phyloP scores from a whole-genome alignment of 1,284 basidiomycete species.

The Puccinia triticina region DNA sequence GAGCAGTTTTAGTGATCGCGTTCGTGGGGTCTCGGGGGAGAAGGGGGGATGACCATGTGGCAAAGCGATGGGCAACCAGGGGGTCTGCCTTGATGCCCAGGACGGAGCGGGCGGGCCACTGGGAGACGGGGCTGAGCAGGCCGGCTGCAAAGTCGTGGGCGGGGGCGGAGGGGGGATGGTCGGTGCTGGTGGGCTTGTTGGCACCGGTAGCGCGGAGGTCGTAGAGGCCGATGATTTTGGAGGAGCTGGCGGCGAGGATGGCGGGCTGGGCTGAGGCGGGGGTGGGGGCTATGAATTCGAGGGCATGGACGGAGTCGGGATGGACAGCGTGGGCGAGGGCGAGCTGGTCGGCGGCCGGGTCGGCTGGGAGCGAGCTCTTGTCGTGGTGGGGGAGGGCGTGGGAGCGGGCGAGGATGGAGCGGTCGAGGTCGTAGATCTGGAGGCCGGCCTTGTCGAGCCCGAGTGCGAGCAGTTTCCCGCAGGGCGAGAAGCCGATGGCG shows the following conservation, averaged over 20 bases:
- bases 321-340: slow-evolving; percentile 25
- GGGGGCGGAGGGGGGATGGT: not conserved
- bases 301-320: slow-evolving; percentile 29
- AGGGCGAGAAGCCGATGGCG: slow-evolving; percentile 43
- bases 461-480: slow-evolving; percentile 37
- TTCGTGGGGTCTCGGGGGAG: not conserved
- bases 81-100: slow-evolving; percentile 45
- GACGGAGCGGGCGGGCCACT: slow-evolving; percentile 34
- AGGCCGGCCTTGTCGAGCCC: slow-evolving; percentile 38
- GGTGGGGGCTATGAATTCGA: slow-evolving; percentile 26
- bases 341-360: slow-evolving; percentile 9
- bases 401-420: slow-evolving; percentile 24
- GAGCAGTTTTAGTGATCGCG: not conserved
- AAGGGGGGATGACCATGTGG: slow-evolving; percentile 34
- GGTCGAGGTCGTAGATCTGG: slow-evolving; percentile 26
- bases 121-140: slow-evolving; percentile 30
- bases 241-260: slow-evolving; percentile 32
- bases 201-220: slow-evolving; percentile 34
- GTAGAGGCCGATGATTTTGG: slow-evolving; percentile 35
- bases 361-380: slow-evolving; percentile 1
- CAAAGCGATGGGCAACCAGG: slow-evolving; percentile 44
- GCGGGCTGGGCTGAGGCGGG: slow-evolving; percentile 11
- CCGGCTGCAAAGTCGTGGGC: not conserved
- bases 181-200: not conserved
- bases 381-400: not conserved